phyloP scores from a whole-genome alignment of 257 asterid genomes.

The Nicotiana benthamiana region DNA sequence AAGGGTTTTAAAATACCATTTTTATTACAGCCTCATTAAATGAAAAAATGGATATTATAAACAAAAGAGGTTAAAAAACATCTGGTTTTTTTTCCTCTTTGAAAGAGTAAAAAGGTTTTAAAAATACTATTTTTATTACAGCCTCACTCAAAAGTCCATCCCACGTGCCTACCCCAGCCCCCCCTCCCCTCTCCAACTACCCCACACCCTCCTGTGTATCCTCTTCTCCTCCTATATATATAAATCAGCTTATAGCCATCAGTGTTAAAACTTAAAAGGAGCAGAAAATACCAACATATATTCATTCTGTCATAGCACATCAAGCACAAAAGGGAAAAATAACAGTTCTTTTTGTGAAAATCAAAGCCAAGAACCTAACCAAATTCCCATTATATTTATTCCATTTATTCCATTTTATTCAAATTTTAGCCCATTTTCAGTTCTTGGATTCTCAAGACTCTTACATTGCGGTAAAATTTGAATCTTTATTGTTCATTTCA shows the following conservation, averaged over 20 bases:
- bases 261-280: background rate
- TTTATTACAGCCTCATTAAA: constrained; percentile 7
- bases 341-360: background rate
- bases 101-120: background rate
- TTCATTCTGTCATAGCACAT: background rate
- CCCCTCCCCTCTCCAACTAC: background rate
- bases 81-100: no score
- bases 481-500: background rate
- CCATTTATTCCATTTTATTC: background rate
- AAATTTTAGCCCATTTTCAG: background rate
- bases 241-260: background rate
- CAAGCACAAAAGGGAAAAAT: background rate
- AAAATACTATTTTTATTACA: background rate
- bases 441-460: constrained; percentile 7
- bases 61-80: background rate
- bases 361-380: background rate
- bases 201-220: background rate
- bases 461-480: constrained; percentile 19
- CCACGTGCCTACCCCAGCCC: constrained; percentile 34
- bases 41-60: background rate
- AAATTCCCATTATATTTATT: background rate
- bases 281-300: background rate
- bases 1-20: background rate
- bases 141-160: constrained; percentile 30
- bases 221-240: background rate